A percentile compares a stretch with the other conserved stretches of the same genome.
Evolutionary conservation across 1,284 basidiomycete species (phyloP).

Genomic region (Ustanciosporium gigantosporum): DNA sequence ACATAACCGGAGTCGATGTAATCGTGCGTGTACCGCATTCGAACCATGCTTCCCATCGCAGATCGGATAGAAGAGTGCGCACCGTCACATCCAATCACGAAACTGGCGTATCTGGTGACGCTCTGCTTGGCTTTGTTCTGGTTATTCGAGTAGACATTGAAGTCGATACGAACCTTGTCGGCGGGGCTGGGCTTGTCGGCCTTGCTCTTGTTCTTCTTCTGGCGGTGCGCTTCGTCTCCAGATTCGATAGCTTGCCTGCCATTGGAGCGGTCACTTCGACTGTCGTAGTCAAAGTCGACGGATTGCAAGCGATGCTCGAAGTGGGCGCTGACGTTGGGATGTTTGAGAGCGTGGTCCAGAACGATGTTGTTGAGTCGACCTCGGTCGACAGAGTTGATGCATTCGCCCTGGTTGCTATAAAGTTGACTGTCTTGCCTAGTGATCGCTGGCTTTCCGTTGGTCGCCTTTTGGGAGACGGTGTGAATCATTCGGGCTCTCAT

Average conservation of each 20-base stretch:
- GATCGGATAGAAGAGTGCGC: constrained; percentile 32
- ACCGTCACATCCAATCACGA: constrained; percentile 49
- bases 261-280: not conserved
- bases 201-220: not conserved
- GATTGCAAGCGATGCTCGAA: constrained; percentile 79
- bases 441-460: constrained; percentile 13
- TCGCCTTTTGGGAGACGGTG: constrained; percentile 60
- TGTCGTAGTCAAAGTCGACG: constrained; percentile 72
- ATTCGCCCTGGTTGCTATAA: constrained; percentile 86
- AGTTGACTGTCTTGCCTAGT: constrained; percentile 65
- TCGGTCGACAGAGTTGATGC: constrained; percentile 90
- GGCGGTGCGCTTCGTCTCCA: not conserved
- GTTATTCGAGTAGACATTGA: constrained; percentile 11
- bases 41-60: constrained; percentile 65
- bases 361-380: constrained; percentile 82
- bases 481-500: constrained; percentile 98
- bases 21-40: constrained; percentile 83
- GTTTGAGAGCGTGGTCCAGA: constrained; percentile 71
- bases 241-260: not conserved
- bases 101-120: constrained; percentile 20
- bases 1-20: constrained; percentile 95
- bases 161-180: constrained; percentile 22
- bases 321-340: constrained; percentile 71
- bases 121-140: constrained; percentile 3
- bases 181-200: not conserved